phyloP scores from a whole-genome alignment of 352 stramenopile genomes.

The Phytopythium vexans region DNA sequence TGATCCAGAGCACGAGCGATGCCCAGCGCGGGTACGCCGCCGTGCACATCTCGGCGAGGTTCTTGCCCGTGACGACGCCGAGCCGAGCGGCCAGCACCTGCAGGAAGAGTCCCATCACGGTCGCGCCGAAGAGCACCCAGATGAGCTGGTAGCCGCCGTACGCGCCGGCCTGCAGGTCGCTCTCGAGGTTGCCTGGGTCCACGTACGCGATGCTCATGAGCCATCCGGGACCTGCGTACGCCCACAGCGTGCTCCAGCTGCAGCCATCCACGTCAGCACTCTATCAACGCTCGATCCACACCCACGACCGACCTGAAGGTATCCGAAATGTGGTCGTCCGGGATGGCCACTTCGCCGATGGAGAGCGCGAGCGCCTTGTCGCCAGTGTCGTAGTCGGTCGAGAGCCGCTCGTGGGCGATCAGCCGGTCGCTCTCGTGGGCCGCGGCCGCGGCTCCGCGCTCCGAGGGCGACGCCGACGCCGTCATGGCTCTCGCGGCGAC shows the following conservation, averaged over 20 bases:
- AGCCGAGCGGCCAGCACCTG: constrained; percentile 92
- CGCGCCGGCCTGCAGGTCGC: constrained; percentile 91
- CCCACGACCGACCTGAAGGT: not conserved
- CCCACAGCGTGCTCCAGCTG: constrained; percentile 77
- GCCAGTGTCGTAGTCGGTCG: constrained; percentile 33
- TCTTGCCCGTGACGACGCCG: constrained; percentile 89
- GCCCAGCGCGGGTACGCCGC: constrained; percentile 72
- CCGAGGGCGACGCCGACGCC: not conserved
- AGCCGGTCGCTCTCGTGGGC: constrained; percentile 1
- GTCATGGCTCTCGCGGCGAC: not conserved
- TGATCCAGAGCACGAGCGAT: constrained; percentile 85
- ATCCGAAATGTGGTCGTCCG: constrained; percentile 40
- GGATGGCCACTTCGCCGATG: constrained; percentile 45
- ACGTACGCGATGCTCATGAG: constrained; percentile 96
- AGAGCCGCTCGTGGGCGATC: not conserved
- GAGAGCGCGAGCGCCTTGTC: constrained; percentile 51
- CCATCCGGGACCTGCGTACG: constrained; percentile 79
- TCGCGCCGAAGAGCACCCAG: constrained; percentile 90
- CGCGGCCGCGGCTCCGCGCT: not conserved
- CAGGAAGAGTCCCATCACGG: constrained; percentile 91
- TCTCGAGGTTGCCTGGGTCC: constrained; percentile 95
- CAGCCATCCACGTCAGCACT: not conserved
- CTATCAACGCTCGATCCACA: too few species aligned
- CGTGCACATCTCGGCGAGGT: constrained; percentile 88
- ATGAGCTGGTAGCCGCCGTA: constrained; percentile 90